Conservation (phyloP, 768 basidiomycete species). For the Leccinum pellstonianum region DNA sequence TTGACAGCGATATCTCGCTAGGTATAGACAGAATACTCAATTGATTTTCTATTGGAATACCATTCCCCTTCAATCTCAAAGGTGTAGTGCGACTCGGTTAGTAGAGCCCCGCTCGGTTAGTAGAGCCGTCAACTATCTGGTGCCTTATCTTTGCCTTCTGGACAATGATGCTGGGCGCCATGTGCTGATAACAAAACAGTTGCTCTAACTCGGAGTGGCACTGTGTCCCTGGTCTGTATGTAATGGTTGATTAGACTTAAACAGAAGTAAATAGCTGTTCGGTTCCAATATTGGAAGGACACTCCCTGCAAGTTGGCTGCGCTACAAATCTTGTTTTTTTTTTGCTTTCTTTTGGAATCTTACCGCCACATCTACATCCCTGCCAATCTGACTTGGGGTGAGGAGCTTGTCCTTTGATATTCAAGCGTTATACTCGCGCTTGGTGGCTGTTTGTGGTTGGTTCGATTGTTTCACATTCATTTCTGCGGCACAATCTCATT, state of each 20-base stretch:
- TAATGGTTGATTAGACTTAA: conserved; percentile 23
- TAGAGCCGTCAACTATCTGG: background rate
- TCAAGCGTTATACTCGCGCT: conserved; percentile 7
- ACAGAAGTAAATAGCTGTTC: conserved; percentile 25
- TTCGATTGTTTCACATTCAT: conserved; percentile 5
- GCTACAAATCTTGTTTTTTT: background rate
- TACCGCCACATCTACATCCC: background rate
- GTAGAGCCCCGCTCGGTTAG: background rate
- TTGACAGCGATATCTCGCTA: conserved; percentile 29
- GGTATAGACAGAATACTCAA: conserved; percentile 25
- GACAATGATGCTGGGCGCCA: background rate
- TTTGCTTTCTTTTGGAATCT: background rate
- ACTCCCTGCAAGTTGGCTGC: background rate
- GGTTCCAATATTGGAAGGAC: background rate
- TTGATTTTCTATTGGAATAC: conserved; percentile 17
- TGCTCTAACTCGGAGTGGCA: background rate
- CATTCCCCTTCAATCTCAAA: background rate
- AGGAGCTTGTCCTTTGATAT: background rate
- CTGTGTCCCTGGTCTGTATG: background rate
- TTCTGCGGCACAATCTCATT: conserved; percentile 9
- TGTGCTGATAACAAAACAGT: background rate
- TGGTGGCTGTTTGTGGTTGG: conserved; percentile 1
- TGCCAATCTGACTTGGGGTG: background rate
- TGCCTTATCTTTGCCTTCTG: background rate
- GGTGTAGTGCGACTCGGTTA: background rate